Evolutionary conservation across 2,329 filamentous ascomycete species (phyloP).

Genomic region (Monilinia polystroma): DNA sequence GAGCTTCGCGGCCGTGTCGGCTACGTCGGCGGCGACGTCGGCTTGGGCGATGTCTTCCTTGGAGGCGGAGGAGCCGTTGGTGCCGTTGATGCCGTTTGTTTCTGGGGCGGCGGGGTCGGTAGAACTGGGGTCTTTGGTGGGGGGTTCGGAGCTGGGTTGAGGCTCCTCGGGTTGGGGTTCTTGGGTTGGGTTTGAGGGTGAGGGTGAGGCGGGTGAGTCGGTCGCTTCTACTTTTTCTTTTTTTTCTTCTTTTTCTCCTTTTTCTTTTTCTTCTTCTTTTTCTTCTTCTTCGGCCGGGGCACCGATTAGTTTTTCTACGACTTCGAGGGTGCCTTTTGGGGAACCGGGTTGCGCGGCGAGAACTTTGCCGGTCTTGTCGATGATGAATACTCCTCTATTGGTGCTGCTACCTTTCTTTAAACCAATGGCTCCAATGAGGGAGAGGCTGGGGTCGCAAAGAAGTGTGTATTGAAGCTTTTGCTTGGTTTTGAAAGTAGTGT

Average conservation of each 20-base stretch:
- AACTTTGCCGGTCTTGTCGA: slow-evolving; percentile 80
- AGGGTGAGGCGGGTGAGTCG: no score
- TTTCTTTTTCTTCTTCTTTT: neutral
- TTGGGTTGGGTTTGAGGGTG: neutral
- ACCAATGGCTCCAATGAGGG: slow-evolving; percentile 82
- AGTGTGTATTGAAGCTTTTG: slow-evolving; percentile 86
- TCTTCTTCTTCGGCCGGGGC: slow-evolving; percentile 23
- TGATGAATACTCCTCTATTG: slow-evolving; percentile 80
- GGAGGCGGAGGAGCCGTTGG: slow-evolving; percentile 1
- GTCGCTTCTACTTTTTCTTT: neutral
- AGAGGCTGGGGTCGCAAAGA: slow-evolving; percentile 74
- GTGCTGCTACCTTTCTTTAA: slow-evolving; percentile 83
- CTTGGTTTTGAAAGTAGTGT: slow-evolving; percentile 89
- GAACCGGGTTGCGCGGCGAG: slow-evolving; percentile 72
- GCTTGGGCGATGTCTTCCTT: slow-evolving; percentile 38
- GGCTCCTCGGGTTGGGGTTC: neutral
- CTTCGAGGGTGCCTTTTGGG: slow-evolving; percentile 73
- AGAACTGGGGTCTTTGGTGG: neutral
- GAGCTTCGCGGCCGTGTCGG: slow-evolving; percentile 45
- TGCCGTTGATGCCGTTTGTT: slow-evolving; percentile 31
- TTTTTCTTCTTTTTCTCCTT: neutral
- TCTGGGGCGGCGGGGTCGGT: neutral
- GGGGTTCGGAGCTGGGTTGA: no score
- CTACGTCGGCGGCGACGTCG: slow-evolving; percentile 44
- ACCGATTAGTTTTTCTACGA: slow-evolving; percentile 69